Evolutionary conservation across 2,329 filamentous ascomycete species (phyloP).

Genomic region (Talaromyces sp.): DNA sequence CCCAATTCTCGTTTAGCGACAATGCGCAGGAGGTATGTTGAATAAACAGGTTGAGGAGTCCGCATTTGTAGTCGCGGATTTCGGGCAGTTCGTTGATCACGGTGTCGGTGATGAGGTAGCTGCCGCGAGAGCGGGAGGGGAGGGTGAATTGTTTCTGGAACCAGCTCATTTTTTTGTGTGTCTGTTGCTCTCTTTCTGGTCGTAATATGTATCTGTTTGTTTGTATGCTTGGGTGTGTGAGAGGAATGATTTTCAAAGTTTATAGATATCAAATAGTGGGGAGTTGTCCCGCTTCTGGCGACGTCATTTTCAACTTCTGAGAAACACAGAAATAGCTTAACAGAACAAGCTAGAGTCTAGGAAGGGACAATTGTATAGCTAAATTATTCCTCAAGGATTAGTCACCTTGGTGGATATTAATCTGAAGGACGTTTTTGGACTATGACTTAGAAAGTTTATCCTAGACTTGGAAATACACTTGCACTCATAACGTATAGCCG

Average conservation of each 20-base stretch:
- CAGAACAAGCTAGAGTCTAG: no score
- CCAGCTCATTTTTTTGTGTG: slow-evolving; percentile 59
- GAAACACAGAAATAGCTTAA: no score
- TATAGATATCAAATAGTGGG: not conserved
- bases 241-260: not conserved
- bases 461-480: no score
- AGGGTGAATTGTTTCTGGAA: slow-evolving; percentile 80
- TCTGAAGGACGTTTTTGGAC: no score
- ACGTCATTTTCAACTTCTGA: not conserved
- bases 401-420: no score
- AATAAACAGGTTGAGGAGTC: slow-evolving; percentile 81
- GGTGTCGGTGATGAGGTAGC: slow-evolving; percentile 80
- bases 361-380: no score
- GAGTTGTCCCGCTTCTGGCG: not conserved
- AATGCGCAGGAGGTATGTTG: slow-evolving; percentile 93
- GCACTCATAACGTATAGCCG: no score
- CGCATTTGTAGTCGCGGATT: slow-evolving; percentile 75
- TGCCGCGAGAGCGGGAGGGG: slow-evolving; percentile 70
- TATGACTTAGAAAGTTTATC: no score
- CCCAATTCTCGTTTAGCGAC: slow-evolving; percentile 88
- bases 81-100: slow-evolving; percentile 70
- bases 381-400: no score
- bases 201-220: no score
- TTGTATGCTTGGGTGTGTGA: not conserved
- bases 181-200: no score